Conservation (phyloP, 495 filamentous ascomycete genomes). For the Hypoxylon fragiforme region DNA sequence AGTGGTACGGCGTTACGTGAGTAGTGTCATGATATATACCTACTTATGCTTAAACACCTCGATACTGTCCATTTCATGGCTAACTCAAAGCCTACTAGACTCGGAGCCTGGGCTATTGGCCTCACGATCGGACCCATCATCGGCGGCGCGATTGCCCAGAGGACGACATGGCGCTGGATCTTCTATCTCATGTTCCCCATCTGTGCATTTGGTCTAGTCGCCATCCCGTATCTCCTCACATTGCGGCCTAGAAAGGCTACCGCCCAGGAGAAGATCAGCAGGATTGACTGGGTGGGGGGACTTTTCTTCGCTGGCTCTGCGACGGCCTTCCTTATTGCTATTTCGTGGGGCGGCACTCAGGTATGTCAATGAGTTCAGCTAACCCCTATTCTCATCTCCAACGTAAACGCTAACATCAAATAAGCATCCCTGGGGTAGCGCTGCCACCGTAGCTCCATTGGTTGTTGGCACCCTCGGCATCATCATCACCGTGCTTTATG, state of each 20-base stretch:
- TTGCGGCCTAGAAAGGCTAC: slow-evolving; percentile 39
- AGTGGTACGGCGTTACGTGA: slow-evolving; percentile 45
- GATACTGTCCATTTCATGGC: not conserved
- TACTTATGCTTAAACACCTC: too few species aligned
- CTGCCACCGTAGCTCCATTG: slow-evolving; percentile 51
- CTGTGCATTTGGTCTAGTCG: slow-evolving; percentile 39
- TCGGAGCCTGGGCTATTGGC: slow-evolving; percentile 69
- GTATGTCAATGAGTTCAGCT: not conserved
- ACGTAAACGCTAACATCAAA: slow-evolving; percentile 3
- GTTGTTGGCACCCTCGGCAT: slow-evolving; percentile 44
- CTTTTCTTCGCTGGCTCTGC: slow-evolving; percentile 51
- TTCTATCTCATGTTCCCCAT: slow-evolving; percentile 51
- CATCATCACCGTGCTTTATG: slow-evolving; percentile 41
- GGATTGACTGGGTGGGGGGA: slow-evolving; percentile 47
- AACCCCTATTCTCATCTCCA: not conserved
- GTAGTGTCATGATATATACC: not conserved
- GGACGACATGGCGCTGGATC: slow-evolving; percentile 47
- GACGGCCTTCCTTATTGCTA: slow-evolving; percentile 56
- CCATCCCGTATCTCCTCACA: slow-evolving; percentile 41
- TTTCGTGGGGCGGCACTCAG: slow-evolving; percentile 58
- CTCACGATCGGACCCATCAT: slow-evolving; percentile 73
- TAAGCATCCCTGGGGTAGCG: slow-evolving; percentile 54
- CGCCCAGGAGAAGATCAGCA: slow-evolving; percentile 35
- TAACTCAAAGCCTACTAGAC: slow-evolving; percentile 19
- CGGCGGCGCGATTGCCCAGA: slow-evolving; percentile 71